Evolutionary conservation across 768 basidiomycete species (phyloP).

Genomic region (Daedalea quercina): DNA sequence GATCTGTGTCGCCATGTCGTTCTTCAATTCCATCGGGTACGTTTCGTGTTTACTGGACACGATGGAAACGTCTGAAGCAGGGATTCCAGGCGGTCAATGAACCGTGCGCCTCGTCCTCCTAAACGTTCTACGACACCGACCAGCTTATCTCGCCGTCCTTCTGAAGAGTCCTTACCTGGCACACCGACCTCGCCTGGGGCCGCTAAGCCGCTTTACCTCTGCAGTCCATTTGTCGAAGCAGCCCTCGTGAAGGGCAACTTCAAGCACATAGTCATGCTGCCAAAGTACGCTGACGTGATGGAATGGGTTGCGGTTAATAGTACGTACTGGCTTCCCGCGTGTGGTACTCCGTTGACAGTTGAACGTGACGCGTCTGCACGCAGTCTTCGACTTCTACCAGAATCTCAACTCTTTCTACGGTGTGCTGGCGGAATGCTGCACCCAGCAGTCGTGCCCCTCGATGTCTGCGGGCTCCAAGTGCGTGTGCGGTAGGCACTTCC

Average conservation of each 20-base stretch:
- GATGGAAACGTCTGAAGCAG: background rate
- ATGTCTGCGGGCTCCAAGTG: constrained; percentile 89
- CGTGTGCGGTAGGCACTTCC: constrained; percentile 23
- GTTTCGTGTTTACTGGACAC: constrained; percentile 10
- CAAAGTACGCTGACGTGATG: constrained; percentile 93
- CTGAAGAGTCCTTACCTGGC: constrained; percentile 33
- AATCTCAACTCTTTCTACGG: constrained; percentile 98
- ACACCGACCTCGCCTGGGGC: constrained; percentile 34
- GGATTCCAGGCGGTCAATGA: constrained; percentile 61
- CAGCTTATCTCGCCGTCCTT: constrained; percentile 57
- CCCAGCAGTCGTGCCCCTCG: constrained; percentile 79
- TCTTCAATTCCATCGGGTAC: constrained; percentile 78
- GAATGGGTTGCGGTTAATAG: constrained; percentile 97
- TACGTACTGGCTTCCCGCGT: constrained; percentile 33
- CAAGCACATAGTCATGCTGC: constrained; percentile 95
- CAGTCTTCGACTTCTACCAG: constrained; percentile 96
- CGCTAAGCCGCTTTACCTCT: constrained; percentile 77
- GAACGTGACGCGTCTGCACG: background rate
- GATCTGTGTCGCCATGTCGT: constrained; percentile 49
- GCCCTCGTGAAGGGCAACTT: constrained; percentile 97
- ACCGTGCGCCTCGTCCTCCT: constrained; percentile 57
- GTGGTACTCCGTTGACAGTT: background rate
- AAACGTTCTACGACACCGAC: constrained; percentile 72
- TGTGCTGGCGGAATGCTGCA: constrained; percentile 88
- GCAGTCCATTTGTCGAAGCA: constrained; percentile 90